Evolutionary conservation across 2,329 filamentous ascomycete species (phyloP), one percentile per base, ranked within the genome.

Genomic region (Proliferodiscus dingleyae): DNA sequence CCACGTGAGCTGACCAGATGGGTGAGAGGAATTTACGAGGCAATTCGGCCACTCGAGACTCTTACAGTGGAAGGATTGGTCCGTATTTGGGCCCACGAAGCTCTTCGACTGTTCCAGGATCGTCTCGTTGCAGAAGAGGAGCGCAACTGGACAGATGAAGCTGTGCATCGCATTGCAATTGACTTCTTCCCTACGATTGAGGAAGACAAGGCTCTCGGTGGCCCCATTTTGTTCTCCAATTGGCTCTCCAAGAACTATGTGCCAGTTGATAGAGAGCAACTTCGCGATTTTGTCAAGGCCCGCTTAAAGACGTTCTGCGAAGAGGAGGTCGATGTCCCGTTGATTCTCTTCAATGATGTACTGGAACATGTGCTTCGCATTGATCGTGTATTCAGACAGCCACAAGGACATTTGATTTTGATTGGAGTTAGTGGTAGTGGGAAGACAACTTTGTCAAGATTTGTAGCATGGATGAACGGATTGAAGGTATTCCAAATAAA

Each of bases 381-480:
- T 61, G 93, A 99, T 68, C 86, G 93, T 68, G 93, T 99, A 37
- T 98, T 99, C 77, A 81, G 94, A 60, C 93, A 99, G 64, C 93
- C 94, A 1, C 93, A 99, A 65, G 93, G 93, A 45, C 93, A 99
- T 76, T 75, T 99, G 51, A 98, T 99, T 56, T 77, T 99, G 46
- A 98, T 99, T 59, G 93, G 93, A 72, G 93, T 98, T 44, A 98
- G 93, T 65, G 94, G 93, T 56, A 95, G 89, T 73, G 93, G 93
- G 68, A 99, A 99, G 74, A 99, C 93, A 3, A 99, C 93, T 0
- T 71, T 99, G 10, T 97, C 94, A 24, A 85, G 94, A 46, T 99
- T 99, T 55, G 93, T 98, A 50, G 93, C 93, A 37, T 99, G 93
- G 93, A 98, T 98, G 93, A 99, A 98, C 61, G 94, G 94, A 48